Evolutionary conservation across 2,329 filamentous ascomycete species (phyloP).

Genomic region (Pyrenophora seminiperda): DNA sequence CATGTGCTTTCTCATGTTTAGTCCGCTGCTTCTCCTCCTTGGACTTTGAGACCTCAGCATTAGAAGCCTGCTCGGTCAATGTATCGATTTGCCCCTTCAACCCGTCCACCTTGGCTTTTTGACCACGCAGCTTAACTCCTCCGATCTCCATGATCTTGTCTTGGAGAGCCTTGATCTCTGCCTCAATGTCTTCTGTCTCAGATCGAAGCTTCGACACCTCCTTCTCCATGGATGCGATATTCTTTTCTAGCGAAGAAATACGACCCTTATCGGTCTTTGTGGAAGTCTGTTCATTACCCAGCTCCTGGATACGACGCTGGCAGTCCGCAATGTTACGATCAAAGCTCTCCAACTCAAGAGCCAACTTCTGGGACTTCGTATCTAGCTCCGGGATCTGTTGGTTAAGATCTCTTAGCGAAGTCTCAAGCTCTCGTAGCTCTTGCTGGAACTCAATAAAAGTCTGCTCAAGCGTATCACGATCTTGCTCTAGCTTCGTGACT

Average conservation of each 20-base stretch:
- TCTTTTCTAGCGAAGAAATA: slow-evolving; percentile 74
- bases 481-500: slow-evolving; percentile 82
- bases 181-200: slow-evolving; percentile 88
- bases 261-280: slow-evolving; percentile 80
- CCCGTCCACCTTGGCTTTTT: slow-evolving; percentile 88
- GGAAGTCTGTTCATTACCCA: slow-evolving; percentile 78
- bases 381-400: slow-evolving; percentile 83
- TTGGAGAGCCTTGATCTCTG: slow-evolving; percentile 89
- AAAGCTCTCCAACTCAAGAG: slow-evolving; percentile 84
- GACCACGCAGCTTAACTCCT: slow-evolving; percentile 86
- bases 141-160: slow-evolving; percentile 99
- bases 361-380: slow-evolving; percentile 88
- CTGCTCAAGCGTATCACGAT: slow-evolving; percentile 82
- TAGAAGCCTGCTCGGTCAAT: slow-evolving; percentile 80
- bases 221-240: slow-evolving; percentile 73
- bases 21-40: slow-evolving; percentile 91
- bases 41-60: slow-evolving; percentile 82
- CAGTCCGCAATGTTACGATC: slow-evolving; percentile 83
- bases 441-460: slow-evolving; percentile 85
- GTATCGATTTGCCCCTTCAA: slow-evolving; percentile 80
- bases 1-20: slow-evolving; percentile 84
- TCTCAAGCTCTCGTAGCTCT: slow-evolving; percentile 79
- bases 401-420: slow-evolving; percentile 71
- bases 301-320: slow-evolving; percentile 82
- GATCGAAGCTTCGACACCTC: slow-evolving; percentile 79